Evolutionary conservation across 2,329 filamentous ascomycete species (phyloP).

Genomic region (Arthroderma uncinatum): DNA sequence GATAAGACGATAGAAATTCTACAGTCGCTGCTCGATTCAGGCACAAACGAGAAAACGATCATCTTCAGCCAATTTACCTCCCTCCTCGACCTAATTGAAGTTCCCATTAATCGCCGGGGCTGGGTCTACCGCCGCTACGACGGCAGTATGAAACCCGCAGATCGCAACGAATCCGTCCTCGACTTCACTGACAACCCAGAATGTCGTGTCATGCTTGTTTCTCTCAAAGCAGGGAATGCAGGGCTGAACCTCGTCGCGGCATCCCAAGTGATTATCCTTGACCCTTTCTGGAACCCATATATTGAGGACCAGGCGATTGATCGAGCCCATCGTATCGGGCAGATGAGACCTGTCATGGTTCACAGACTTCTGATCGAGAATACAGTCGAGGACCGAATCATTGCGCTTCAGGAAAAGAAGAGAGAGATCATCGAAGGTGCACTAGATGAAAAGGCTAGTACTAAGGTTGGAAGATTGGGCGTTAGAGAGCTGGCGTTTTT

Average conservation of each 20-base stretch:
- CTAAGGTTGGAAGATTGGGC: conserved; percentile 55
- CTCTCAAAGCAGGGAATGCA: conserved; percentile 69
- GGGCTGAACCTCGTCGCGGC: conserved; percentile 78
- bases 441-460: conserved; percentile 62
- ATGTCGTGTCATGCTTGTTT: conserved; percentile 62
- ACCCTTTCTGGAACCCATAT: conserved; percentile 91
- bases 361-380: conserved; percentile 65
- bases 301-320: conserved; percentile 89
- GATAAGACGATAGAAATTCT: conserved; percentile 58
- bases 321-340: conserved; percentile 78
- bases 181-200: conserved; percentile 53
- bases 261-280: conserved; percentile 76
- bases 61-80: conserved; percentile 76
- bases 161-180: conserved; percentile 56
- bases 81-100: conserved; percentile 64
- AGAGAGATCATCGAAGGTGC: conserved; percentile 64
- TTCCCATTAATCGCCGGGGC: conserved; percentile 51
- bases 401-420: conserved; percentile 68
- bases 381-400: conserved; percentile 81
- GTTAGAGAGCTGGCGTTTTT: conserved; percentile 58
- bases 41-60: conserved; percentile 60
- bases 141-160: conserved; percentile 57
- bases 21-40: conserved; percentile 36
- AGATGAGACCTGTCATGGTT: conserved; percentile 60
- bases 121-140: conserved; percentile 61